These are phyloP conservation scores for Kwoniella botswanensis DNA, from an alignment of 768 basidiomycete species.

Conservation along the genomic window DNA sequence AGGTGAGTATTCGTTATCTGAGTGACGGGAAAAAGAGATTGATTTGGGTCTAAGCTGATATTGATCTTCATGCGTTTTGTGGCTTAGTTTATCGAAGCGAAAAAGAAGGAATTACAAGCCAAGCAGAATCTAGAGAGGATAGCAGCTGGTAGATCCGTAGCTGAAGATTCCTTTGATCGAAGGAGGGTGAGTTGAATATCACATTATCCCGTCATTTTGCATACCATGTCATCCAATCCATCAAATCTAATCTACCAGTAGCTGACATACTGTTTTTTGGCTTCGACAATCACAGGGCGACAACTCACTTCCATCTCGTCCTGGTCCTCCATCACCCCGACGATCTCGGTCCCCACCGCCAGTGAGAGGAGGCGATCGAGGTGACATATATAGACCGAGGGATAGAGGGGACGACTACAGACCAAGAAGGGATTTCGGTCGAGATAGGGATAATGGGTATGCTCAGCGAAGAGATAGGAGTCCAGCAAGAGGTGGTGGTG, in stretches of 20 bases:
- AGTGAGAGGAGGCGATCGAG: constrained; percentile 11
- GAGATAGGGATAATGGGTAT: constrained; percentile 34
- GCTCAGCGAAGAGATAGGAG: constrained; percentile 25
- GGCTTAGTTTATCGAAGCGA: constrained; percentile 54
- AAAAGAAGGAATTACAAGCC: constrained; percentile 54
- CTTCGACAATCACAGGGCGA: constrained; percentile 4
- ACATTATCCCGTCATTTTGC: neutral
- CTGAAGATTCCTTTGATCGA: constrained; percentile 38
- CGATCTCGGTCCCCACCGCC: constrained; percentile 19
- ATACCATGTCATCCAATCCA: neutral
- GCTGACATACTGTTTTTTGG: no score
- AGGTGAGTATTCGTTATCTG: constrained; percentile 50
- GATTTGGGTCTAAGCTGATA: neutral
- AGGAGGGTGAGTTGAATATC: constrained; percentile 19
- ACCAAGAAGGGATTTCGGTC: constrained; percentile 19
- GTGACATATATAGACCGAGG: constrained; percentile 10
- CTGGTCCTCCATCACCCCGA: constrained; percentile 15
- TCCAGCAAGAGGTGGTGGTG: constrained; percentile 26
- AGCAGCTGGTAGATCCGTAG: constrained; percentile 25
- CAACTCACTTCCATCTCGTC: constrained; percentile 29
- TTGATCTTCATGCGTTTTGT: neutral
- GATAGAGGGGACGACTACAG: constrained; percentile 27
- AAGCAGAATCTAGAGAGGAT: constrained; percentile 39
- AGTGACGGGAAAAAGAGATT: no score
- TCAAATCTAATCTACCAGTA: no score